phyloP scores from a whole-genome alignment of 2,329 filamentous ascomycete genomes.

The Zalaria sp. region DNA sequence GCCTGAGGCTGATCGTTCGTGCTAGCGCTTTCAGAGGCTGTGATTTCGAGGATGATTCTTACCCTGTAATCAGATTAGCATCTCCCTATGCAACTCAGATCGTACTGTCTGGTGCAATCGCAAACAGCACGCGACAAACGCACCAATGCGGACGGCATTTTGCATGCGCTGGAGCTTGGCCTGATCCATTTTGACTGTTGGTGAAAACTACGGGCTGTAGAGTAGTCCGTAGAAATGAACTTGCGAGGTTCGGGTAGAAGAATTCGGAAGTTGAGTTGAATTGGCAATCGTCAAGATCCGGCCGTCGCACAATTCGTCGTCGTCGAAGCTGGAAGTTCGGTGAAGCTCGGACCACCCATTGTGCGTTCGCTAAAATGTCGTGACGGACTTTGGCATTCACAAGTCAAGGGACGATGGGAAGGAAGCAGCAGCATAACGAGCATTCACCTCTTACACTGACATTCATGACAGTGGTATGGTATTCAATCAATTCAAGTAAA shows the following conservation, averaged over 20 bases:
- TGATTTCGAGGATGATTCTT: slow-evolving; percentile 8
- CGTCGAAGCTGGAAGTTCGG: neutral
- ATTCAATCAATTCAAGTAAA: too few species aligned
- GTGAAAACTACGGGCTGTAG: too few species aligned
- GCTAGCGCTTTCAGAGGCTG: too few species aligned
- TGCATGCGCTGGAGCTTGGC: slow-evolving; percentile 54
- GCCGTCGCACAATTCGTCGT: too few species aligned
- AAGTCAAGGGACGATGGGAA: neutral
- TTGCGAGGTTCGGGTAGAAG: neutral
- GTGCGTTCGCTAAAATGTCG: neutral
- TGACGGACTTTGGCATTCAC: too few species aligned
- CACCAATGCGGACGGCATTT: slow-evolving; percentile 57
- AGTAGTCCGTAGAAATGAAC: too few species aligned
- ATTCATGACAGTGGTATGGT: too few species aligned
- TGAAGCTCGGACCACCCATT: neutral
- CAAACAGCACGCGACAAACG: slow-evolving; percentile 21
- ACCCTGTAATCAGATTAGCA: slow-evolving; percentile 17
- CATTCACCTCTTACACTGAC: too few species aligned
- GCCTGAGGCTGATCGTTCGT: too few species aligned
- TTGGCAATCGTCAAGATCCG: neutral
- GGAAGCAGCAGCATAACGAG: neutral
- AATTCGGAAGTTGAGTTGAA: neutral
- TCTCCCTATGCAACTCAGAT: neutral
- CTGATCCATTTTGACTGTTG: slow-evolving; percentile 38
- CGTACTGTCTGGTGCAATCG: neutral